phyloP scores from a whole-genome alignment of 352 stramenopile species.

The Saprolegnia parasitica region DNA sequence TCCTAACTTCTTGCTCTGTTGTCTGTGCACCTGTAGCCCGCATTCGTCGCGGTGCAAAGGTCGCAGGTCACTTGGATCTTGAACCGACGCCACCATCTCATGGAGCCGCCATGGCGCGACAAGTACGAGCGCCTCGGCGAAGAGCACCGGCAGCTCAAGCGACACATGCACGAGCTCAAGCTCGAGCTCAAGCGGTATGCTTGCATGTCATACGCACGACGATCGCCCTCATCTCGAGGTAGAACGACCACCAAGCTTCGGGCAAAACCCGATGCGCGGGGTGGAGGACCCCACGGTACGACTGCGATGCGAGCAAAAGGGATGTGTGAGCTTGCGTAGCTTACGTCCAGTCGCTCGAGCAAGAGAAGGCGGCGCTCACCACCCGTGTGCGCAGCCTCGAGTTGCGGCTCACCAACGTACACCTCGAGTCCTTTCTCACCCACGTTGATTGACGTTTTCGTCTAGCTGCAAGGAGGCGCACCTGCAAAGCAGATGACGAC shows the following conservation, averaged over 20 bases:
- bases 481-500: too few relatives aligned
- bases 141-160: neutral
- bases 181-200: constrained; percentile 4
- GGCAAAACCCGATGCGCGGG: neutral
- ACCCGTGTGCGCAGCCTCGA: neutral
- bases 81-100: neutral
- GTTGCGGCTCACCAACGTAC: neutral
- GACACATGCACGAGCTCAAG: constrained; percentile 12
- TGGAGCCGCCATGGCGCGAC: neutral
- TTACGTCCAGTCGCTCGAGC: neutral
- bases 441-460: too few relatives aligned
- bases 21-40: neutral
- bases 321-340: neutral
- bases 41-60: neutral
- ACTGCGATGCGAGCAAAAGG: too few relatives aligned
- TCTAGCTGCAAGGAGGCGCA: too few relatives aligned
- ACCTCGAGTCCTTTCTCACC: too few relatives aligned
- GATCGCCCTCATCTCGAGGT: neutral
- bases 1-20: neutral
- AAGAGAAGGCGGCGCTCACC: neutral
- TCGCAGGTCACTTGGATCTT: neutral
- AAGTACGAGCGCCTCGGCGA: constrained; percentile 12
- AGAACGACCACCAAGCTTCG: constrained; percentile 10
- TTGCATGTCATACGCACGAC: neutral
- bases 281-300: constrained; percentile 1